Evolutionary conservation across 225 moss, liverwort and hornwort genomes (phyloP).

Genomic region (Ulota crispa): DNA sequence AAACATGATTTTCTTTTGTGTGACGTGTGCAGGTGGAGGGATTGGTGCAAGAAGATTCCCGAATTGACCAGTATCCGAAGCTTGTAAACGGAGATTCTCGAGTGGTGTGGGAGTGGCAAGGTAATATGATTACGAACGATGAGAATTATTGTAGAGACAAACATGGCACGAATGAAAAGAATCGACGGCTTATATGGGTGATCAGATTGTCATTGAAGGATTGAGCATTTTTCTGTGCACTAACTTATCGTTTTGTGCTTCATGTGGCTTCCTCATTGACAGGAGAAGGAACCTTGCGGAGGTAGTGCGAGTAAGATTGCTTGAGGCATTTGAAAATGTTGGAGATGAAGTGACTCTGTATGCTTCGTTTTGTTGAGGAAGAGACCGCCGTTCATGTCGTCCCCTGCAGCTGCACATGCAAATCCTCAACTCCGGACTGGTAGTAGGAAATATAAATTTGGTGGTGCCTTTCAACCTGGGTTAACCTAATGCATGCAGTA

Average conservation of each 20-base stretch:
- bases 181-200: background rate
- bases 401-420: too few relatives aligned
- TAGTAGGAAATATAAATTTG: too few relatives aligned
- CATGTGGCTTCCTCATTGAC: background rate
- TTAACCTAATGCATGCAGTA: too few relatives aligned
- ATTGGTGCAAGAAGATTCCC: conserved; percentile 89
- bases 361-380: too few relatives aligned
- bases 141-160: background rate
- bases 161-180: background rate
- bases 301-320: too few relatives aligned
- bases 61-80: conserved; percentile 97
- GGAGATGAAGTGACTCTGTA: too few relatives aligned
- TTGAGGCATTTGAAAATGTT: too few relatives aligned
- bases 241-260: conserved; percentile 8
- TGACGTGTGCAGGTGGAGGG: conserved; percentile 74
- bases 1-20: conserved; percentile 17
- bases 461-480: too few relatives aligned
- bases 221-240: background rate
- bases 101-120: conserved; percentile 99
- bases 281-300: conserved; percentile 89
- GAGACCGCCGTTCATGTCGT: too few relatives aligned
- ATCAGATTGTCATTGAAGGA: background rate
- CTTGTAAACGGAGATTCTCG: conserved; percentile 95
- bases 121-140: conserved; percentile 37
- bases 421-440: too few relatives aligned